Conservation (phyloP, 176 grass and related monocot species). For the Elaeis guineensis region DNA sequence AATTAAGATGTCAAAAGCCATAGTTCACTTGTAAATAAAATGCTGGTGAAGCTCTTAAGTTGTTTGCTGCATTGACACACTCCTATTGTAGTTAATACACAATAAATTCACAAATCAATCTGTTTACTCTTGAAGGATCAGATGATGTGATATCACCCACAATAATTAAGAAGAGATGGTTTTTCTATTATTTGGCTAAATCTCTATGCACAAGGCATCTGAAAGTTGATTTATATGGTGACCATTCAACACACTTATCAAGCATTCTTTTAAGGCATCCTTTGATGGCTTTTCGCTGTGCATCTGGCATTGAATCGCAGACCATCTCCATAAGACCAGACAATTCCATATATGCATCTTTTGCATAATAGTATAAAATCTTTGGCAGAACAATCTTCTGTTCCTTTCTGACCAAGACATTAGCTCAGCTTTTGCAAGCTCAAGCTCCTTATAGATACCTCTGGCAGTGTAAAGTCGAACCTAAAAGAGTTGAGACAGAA, state of each 20-base stretch:
- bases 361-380: slow-evolving; percentile 67
- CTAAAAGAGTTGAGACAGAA: slow-evolving; percentile 1
- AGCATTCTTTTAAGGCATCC: slow-evolving; percentile 47
- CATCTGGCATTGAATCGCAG: slow-evolving; percentile 61
- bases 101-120: too few species aligned
- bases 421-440: slow-evolving; percentile 66
- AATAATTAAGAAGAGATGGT: too few species aligned
- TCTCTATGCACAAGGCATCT: slow-evolving; percentile 73
- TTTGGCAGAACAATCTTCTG: slow-evolving; percentile 70
- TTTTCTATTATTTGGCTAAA: slow-evolving; percentile 45
- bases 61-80: too few species aligned
- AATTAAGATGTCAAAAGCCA: too few species aligned
- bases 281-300: slow-evolving; percentile 44
- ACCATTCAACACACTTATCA: slow-evolving; percentile 73
- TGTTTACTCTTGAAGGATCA: too few species aligned
- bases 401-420: slow-evolving; percentile 50
- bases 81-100: too few species aligned
- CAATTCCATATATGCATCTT: slow-evolving; percentile 61
- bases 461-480: slow-evolving; percentile 81
- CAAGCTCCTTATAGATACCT: slow-evolving; percentile 52
- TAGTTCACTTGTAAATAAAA: too few species aligned
- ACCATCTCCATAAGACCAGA: slow-evolving; percentile 54
- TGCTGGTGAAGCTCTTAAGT: too few species aligned
- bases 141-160: too few species aligned
- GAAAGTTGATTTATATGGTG: slow-evolving; percentile 81